Evolutionary conservation across 768 basidiomycete genomes (phyloP), one percentile per base, ranked within the genome.

Genomic region (Suillus placidus): DNA sequence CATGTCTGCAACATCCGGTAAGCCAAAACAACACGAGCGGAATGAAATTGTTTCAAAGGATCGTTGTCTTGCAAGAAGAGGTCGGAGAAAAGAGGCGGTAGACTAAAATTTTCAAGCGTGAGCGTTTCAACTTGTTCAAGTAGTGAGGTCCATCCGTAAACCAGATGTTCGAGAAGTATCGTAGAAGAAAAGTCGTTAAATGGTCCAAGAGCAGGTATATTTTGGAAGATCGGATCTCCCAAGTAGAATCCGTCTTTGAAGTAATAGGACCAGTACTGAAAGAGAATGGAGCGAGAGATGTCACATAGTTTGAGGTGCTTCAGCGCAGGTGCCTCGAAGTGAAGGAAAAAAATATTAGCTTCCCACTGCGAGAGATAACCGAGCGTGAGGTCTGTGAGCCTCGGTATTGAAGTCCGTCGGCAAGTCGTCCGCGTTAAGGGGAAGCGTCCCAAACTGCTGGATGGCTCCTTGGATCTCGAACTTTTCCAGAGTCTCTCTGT

Each of bases 301-400:
- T 69, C 58, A 32, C 43, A 30, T 9, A 69, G 18, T 6, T 20
- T 26, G 16, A 69, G 47, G 35, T 66, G 52, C 30, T 64, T 67
- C 47, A 69, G 55, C 3, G 52, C 38, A 23, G 68, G 66, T 3
- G 51, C 12, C 8, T 62, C 34, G 10, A 67, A 34, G 32, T 34
- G 23, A 4, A 40, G 35, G 3, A 64, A 42, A 32, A 66, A 51
- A 1, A 13, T 16, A 13, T 62, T 16, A 12, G 68, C 63, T 23
- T 68, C 68, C 4, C 37, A 35, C n/a, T 65, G 68, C 18, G 13
- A 8, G 12, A 30, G 10, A 55, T 61, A 69, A 2, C 66, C 68
- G 12, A 69, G 18, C 3, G 43, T 60, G 10, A 67, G 60, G 6
- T 52, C n/a, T 1, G 32, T 43, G 18, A 69, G 63, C 55, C 56